Percentiles rank a stretch among this genome's conserved stretches.
Conservation (phyloP, 2,329 filamentous ascomycete genomes). For the Beauveria australis region DNA sequence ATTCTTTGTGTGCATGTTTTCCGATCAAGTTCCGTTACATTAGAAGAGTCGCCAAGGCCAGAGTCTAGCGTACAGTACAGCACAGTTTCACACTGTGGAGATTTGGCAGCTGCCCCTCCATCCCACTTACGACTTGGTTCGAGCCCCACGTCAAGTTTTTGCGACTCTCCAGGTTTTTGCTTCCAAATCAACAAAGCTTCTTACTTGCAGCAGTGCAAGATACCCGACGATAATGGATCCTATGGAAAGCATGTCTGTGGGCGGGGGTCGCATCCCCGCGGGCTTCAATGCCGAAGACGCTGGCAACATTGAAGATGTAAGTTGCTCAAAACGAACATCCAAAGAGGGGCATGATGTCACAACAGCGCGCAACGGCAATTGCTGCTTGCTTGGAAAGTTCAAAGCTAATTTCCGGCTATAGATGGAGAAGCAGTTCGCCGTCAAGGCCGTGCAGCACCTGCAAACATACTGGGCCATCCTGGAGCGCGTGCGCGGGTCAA, state of each 20-base stretch:
- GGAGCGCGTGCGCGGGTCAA: conserved; percentile 81
- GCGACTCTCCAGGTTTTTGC: background rate
- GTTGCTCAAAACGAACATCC: conserved; percentile 22
- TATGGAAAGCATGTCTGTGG: conserved; percentile 27
- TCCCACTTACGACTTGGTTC: background rate
- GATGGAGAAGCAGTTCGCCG: conserved; percentile 99
- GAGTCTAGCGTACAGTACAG: background rate
- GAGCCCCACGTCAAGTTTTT: conserved; percentile 12
- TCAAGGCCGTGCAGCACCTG: conserved; percentile 95
- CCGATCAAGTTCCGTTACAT: too few species aligned
- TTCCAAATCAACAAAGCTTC: background rate
- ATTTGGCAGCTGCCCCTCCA: conserved; percentile 5
- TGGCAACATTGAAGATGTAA: conserved; percentile 46
- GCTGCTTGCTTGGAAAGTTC: background rate
- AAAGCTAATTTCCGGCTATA: conserved; percentile 25
- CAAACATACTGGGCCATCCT: conserved; percentile 96
- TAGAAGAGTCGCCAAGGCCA: too few species aligned
- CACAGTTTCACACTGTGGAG: conserved; percentile 1
- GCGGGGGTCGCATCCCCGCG: conserved; percentile 34
- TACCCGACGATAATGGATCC: conserved; percentile 26
- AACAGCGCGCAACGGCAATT: background rate
- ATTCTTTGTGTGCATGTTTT: background rate
- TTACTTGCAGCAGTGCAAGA: background rate
- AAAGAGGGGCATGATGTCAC: conserved; percentile 6
- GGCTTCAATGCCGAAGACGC: conserved; percentile 52